phyloP scores from a whole-genome alignment of 2,329 filamentous ascomycete genomes.

The Endothia cerciana region DNA sequence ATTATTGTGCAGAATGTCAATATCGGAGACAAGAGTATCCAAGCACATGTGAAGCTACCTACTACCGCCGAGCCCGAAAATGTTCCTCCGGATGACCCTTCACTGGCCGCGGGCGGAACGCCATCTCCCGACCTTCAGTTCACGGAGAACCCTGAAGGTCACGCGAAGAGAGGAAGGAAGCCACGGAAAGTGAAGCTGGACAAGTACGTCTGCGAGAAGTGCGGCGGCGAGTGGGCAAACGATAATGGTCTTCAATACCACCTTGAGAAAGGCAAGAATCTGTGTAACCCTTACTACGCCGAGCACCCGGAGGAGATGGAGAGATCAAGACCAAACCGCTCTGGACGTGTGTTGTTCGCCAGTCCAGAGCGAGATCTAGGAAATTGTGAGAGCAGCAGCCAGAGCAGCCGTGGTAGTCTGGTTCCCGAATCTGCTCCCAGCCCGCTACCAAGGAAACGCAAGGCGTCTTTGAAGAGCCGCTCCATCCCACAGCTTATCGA shows the following conservation, averaged over 20 bases:
- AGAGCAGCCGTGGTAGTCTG: conserved; percentile 3
- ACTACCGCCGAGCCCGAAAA: not conserved
- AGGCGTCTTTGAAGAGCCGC: conserved; percentile 3
- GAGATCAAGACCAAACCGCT: conserved; percentile 16
- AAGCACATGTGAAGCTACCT: not conserved
- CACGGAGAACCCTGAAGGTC: not conserved
- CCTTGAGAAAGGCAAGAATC: conserved; percentile 55
- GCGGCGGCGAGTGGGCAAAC: conserved; percentile 61
- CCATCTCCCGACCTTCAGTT: not conserved
- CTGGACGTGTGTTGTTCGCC: conserved; percentile 3
- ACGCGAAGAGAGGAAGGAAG: conserved; percentile 5
- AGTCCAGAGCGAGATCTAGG: conserved; percentile 11
- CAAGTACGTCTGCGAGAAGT: conserved; percentile 51
- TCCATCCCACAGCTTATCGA: not conserved
- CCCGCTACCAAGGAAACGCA: not conserved
- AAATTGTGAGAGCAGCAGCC: conserved; percentile 2
- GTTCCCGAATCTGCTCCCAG: conserved; percentile 9
- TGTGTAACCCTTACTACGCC: conserved; percentile 56
- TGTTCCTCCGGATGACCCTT: not conserved
- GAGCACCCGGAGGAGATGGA: conserved; percentile 35
- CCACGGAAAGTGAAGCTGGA: conserved; percentile 12
- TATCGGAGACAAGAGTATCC: not conserved
- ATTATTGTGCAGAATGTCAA: conserved; percentile 11
- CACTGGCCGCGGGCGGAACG: not conserved
- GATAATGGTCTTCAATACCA: conserved; percentile 63